Conservation (phyloP, 768 basidiomycete species). For the Mrakia frigida region DNA sequence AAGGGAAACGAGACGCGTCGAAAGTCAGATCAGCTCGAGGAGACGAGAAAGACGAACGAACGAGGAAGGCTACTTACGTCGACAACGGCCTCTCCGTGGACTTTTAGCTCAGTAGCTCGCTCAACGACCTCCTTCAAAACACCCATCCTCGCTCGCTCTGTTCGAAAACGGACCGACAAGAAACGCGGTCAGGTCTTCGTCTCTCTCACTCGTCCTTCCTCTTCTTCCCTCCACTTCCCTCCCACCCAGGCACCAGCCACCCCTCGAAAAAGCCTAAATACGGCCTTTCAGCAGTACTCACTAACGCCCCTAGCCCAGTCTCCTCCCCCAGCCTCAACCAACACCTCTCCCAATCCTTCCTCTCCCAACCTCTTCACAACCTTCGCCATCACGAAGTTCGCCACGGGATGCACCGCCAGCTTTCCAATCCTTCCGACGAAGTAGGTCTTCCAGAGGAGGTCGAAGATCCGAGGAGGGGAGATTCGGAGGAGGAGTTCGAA, state of each 20-base stretch:
- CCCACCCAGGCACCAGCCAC: too few relatives aligned
- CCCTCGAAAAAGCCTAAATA: too few relatives aligned
- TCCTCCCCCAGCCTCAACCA: slow-evolving; percentile 57
- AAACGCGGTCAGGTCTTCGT: too few relatives aligned
- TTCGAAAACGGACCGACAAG: too few relatives aligned
- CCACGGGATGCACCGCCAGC: slow-evolving; percentile 78
- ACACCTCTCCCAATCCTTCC: slow-evolving; percentile 54
- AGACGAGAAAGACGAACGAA: background rate
- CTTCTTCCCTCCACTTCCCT: too few relatives aligned
- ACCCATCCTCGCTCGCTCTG: slow-evolving; percentile 61
- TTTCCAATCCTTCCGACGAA: slow-evolving; percentile 65
- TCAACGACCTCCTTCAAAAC: slow-evolving; percentile 73
- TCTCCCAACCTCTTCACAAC: slow-evolving; percentile 61
- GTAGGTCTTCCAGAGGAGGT: slow-evolving; percentile 68
- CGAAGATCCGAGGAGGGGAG: slow-evolving; percentile 60
- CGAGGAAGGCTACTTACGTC: slow-evolving; percentile 51
- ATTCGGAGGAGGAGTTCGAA: slow-evolving; percentile 71
- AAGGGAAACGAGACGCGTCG: background rate
- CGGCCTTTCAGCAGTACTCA: too few relatives aligned
- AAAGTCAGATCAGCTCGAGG: background rate
- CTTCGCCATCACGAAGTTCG: slow-evolving; percentile 86
- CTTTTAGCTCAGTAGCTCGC: slow-evolving; percentile 53
- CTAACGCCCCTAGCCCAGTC: slow-evolving; percentile 47
- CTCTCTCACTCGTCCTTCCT: too few relatives aligned
- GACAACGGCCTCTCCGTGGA: slow-evolving; percentile 52